Evolutionary conservation across 2,329 filamentous ascomycete genomes (phyloP), one percentile per base, ranked within the genome.

Genomic region (Trichoderma brevicompactum): DNA sequence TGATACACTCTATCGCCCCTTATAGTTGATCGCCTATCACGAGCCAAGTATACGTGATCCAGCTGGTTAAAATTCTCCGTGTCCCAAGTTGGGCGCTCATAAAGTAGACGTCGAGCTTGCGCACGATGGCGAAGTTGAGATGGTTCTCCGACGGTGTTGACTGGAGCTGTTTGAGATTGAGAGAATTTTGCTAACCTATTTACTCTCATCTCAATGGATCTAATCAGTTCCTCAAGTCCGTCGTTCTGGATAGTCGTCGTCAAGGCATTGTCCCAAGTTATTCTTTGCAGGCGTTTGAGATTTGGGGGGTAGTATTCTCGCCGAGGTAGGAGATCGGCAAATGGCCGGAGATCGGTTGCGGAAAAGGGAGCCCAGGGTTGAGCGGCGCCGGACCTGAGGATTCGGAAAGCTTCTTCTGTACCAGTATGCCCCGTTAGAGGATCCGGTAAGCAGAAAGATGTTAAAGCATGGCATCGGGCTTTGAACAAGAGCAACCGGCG

Each of bases 391-490:
- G 85, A 85, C 2, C 73, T 69, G 0, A 90, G 74, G 34, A 78
- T 80, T 2, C 79, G 73, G 0, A 87, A 66, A 0, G 86, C 82
- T 72, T 89, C 87, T 70, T 91, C 88, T 0, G 80, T 82, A 0
- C 89, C 89, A 0, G 86, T 90, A 0, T 81, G 78, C 0, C 80
- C 76, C 0, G 87, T 90, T 0, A 91, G 77, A 0, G 78, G 74
- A 70, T 91, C 89, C 0, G 85, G 82, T 0, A 90, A 41, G 0
- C 82, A 69, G 38, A 82, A 85, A 0, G 87, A 88, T 0, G 88
- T 91, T 5, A 81, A 74, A 0, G 87, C 88, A 70, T 91, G 88
- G 1, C 87, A 72, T 4, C 81, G 73, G 0, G 86, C 87, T 69
- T 87, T 89, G 1, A 77, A 77, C 64, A 87, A 88, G 0, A 87